These are phyloP conservation scores for Bidens hawaiensis DNA, from an alignment of 140 eudicot genomes.

Conservation along the genomic window DNA sequence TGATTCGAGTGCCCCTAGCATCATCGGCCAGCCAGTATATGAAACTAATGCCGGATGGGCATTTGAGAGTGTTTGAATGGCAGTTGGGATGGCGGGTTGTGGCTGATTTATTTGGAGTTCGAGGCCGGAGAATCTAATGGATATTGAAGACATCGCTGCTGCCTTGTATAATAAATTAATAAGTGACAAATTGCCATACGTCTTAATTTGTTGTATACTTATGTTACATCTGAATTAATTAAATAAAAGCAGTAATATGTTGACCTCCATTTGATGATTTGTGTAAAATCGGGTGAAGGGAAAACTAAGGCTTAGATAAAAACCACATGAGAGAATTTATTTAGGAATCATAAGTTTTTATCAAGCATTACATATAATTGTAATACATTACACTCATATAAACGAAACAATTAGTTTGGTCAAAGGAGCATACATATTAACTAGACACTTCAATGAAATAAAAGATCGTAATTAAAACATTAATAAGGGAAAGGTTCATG, in stretches of 20 bases:
- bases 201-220: conserved; percentile 3
- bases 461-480: no score
- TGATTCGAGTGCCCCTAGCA: conserved; percentile 11
- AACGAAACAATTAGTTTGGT: no score
- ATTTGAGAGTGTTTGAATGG: background rate
- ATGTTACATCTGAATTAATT: background rate
- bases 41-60: conserved; percentile 28
- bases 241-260: background rate
- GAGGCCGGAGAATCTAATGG: background rate
- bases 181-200: background rate
- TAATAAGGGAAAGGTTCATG: no score
- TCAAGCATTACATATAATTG: no score
- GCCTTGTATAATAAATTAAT: conserved; percentile 13
- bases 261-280: background rate
- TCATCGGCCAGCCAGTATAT: conserved; percentile 32
- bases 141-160: background rate
- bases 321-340: no score
- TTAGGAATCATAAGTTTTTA: no score
- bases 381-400: no score
- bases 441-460: no score
- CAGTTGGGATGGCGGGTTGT: conserved; percentile 18
- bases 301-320: background rate
- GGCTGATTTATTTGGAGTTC: conserved; percentile 27
- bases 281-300: background rate
- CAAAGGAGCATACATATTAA: no score